Evolutionary conservation across 2,329 filamentous ascomycete genomes (phyloP).

Genomic region (Penicillium sp.): DNA sequence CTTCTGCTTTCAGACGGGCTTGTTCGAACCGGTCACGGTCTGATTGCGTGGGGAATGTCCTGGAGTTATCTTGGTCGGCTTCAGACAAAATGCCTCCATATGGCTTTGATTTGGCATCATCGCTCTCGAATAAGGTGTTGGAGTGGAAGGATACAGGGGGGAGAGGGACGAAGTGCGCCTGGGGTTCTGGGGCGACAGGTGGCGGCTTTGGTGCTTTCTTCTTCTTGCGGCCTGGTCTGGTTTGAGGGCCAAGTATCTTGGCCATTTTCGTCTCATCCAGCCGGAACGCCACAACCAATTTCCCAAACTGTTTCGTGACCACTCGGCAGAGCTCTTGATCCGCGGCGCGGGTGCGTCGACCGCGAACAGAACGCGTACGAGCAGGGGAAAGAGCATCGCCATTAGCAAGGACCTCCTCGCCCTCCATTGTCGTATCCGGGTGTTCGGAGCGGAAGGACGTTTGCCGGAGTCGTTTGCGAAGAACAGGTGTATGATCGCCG

Average conservation of each 20-base stretch:
- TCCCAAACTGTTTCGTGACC: conserved; percentile 42
- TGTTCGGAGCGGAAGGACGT: conserved; percentile 27
- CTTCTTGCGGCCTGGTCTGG: conserved; percentile 57
- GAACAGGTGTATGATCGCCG: conserved; percentile 46
- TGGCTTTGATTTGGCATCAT: conserved; percentile 86
- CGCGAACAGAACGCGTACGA: conserved; percentile 58
- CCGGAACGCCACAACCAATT: conserved; percentile 57
- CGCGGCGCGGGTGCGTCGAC: conserved; percentile 51
- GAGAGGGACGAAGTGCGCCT: conserved; percentile 58
- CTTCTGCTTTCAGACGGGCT: conserved; percentile 84
- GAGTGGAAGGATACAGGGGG: conserved; percentile 65
- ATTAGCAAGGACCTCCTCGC: conserved; percentile 13
- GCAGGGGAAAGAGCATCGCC: conserved; percentile 21
- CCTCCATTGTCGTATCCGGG: conserved; percentile 22
- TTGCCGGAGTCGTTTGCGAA: conserved; percentile 50
- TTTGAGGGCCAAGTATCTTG: conserved; percentile 57
- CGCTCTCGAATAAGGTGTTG: conserved; percentile 84
- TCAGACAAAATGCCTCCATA: conserved; percentile 93
- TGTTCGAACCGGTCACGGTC: conserved; percentile 86
- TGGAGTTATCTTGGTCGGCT: conserved; percentile 82
- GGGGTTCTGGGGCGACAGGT: conserved; percentile 41
- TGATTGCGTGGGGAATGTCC: conserved; percentile 73
- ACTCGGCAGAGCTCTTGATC: conserved; percentile 42
- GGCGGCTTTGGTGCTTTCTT: conserved; percentile 43
- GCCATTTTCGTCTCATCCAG: conserved; percentile 57